Base-by-base conservation (phyloP, 139 green algal genomes). In the Chlorella sp. region DNA sequence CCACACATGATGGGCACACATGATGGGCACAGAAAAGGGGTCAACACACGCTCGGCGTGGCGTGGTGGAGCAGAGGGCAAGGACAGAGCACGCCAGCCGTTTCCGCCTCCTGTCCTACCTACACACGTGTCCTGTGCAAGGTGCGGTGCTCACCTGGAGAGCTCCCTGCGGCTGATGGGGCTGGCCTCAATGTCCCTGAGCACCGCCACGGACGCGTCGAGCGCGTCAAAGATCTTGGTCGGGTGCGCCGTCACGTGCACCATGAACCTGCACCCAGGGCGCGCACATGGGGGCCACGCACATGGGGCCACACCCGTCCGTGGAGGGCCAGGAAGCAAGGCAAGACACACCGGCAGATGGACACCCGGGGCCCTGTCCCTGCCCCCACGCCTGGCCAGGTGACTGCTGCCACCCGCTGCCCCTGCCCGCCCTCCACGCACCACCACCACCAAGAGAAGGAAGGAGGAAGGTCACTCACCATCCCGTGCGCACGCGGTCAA, bases 161-260 rank as follows among this genome's bases (percentile, higher is more conserved):
- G 65, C 68, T 81, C 79, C 6, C 79, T 61, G 0, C 75, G 71
- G 68, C 74, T 85, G 30, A 85, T 70, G 24, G 79, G 79, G 0
- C 35, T 51, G 26, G 62, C 62, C 2, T 68, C 59, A 35, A 97
- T 71, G 35, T 89, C 88, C 5, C 91, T 83, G 73, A 98, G 82
- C 75, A 97, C 83, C 5, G 76, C 71, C 20, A 98, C 72, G 26
- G 36, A 85, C 32, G 96, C 95, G 34, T 89, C 84, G 23, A 96
- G 80, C 0, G 96, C 94, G 69, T 98, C 91, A 32, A 94, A 88
- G 65, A 99, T 98, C 83, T 97, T 97, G 49, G 88, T 80, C 0
- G 95, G 95, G 30, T 93, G 96, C 69, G 83, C 93, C 5, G 95
- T 99, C 26, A 99, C 93, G 35, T 91, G 88, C 36, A 97, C 86